Evolutionary conservation across 2,329 filamentous ascomycete species (phyloP).

Genomic region (Emmonsiellopsis sp.): DNA sequence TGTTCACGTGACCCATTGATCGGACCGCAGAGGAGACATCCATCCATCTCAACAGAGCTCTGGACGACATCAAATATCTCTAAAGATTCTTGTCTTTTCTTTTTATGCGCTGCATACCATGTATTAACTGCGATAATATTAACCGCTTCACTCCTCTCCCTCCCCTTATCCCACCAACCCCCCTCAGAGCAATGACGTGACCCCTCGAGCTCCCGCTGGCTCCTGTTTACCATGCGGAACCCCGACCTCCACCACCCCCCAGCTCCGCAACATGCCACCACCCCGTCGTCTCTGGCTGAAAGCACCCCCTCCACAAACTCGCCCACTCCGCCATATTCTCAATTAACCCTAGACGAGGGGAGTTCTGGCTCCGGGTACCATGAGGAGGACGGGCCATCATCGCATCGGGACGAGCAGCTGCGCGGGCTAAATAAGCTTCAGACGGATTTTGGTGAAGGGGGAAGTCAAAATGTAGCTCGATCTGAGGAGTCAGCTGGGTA

Average conservation of each 20-base stretch:
- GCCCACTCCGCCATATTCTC: slow-evolving; percentile 19
- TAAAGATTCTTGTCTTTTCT: too few species aligned
- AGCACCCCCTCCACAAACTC: slow-evolving; percentile 19
- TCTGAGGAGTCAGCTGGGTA: slow-evolving; percentile 7
- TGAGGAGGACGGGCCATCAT: slow-evolving; percentile 9
- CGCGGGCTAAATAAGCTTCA: slow-evolving; percentile 17
- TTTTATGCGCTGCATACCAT: too few species aligned
- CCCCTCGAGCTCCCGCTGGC: slow-evolving; percentile 5
- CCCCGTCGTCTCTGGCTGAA: slow-evolving; percentile 12
- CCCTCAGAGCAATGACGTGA: neutral
- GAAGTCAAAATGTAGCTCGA: neutral
- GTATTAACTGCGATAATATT: too few species aligned
- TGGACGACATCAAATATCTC: too few species aligned
- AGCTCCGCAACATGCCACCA: slow-evolving; percentile 12
- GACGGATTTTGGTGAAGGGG: slow-evolving; percentile 23
- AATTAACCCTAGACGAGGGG: slow-evolving; percentile 28
- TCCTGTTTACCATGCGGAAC: slow-evolving; percentile 12
- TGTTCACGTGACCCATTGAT: too few species aligned
- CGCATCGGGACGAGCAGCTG: neutral
- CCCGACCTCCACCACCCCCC: slow-evolving; percentile 16
- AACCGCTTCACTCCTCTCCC: neutral
- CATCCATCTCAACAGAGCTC: too few species aligned
- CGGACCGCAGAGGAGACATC: too few species aligned
- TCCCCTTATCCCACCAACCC: neutral
- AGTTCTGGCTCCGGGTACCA: slow-evolving; percentile 16